These are phyloP conservation scores for Meripilus lineatus DNA, from an alignment of 1,284 basidiomycete genomes.

Conservation along the genomic window DNA sequence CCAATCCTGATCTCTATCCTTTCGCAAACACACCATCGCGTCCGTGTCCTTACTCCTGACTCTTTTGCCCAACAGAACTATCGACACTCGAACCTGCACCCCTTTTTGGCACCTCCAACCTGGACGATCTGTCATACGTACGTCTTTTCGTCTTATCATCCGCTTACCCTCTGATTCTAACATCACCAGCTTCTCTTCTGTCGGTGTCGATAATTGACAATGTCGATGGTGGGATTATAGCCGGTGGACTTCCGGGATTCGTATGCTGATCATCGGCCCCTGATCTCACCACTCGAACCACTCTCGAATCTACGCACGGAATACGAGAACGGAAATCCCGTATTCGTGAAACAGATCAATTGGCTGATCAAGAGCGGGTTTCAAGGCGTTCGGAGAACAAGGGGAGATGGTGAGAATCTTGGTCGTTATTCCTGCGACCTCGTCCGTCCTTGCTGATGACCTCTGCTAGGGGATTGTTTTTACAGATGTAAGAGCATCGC, in stretches of 20 bases:
- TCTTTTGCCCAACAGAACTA: not conserved
- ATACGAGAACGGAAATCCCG: slow-evolving; percentile 54
- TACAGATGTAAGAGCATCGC: slow-evolving; percentile 47
- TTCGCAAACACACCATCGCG: not conserved
- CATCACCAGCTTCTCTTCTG: not conserved
- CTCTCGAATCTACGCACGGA: slow-evolving; percentile 54
- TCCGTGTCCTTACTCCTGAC: not conserved
- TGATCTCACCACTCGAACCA: slow-evolving; percentile 45
- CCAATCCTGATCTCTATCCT: not conserved
- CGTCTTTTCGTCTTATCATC: not conserved
- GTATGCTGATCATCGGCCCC: slow-evolving; percentile 41
- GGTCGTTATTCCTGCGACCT: not conserved
- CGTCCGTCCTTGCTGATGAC: too few species aligned
- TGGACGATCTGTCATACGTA: too few species aligned
- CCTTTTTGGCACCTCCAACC: too few species aligned
- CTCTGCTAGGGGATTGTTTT: slow-evolving; percentile 48
- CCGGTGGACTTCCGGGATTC: too few species aligned
- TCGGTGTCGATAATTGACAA: slow-evolving; percentile 47
- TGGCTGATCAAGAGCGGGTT: slow-evolving; percentile 54
- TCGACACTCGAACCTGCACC: not conserved
- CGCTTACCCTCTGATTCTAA: not conserved
- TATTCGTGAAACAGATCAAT: slow-evolving; percentile 67
- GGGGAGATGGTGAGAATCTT: slow-evolving; percentile 41
- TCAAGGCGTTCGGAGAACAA: slow-evolving; percentile 57
- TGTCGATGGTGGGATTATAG: too few species aligned